Evolutionary conservation across 2,329 filamentous ascomycete genomes (phyloP).

Genomic region (Talaromyces pinophilus): DNA sequence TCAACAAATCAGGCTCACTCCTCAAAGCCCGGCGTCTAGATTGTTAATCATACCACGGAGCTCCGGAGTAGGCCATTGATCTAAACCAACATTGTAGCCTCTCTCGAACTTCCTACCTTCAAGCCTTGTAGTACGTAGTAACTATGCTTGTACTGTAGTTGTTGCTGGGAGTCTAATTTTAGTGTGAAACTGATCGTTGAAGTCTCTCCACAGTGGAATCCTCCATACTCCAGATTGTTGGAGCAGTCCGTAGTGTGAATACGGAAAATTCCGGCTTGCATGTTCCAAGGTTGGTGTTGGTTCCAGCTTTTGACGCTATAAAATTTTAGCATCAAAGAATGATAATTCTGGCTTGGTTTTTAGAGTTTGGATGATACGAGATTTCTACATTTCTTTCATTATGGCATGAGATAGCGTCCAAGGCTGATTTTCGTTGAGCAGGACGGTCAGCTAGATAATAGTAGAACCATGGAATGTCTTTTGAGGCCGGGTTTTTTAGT

Average conservation of each 20-base stretch:
- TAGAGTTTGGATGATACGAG: constrained; percentile 1
- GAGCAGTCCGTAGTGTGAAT: not conserved
- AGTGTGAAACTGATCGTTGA: not conserved
- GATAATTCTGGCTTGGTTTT: too few species aligned
- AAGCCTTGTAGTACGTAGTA: not conserved
- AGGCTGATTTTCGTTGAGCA: not conserved
- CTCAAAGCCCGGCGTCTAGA: not conserved
- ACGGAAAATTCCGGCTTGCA: constrained; percentile 23
- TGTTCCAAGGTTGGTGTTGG: not conserved
- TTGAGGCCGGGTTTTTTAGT: not conserved
- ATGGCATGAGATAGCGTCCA: not conserved
- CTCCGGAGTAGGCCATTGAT: not conserved
- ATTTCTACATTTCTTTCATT: not conserved
- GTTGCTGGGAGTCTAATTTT: not conserved
- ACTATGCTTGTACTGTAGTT: not conserved
- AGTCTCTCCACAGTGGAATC: not conserved
- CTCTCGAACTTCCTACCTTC: not conserved
- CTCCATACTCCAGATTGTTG: constrained; percentile 7
- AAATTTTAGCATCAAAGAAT: not conserved
- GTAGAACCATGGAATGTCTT: not conserved
- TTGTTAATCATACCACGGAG: not conserved
- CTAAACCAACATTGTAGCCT: not conserved
- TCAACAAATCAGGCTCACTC: not conserved
- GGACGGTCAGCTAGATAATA: not conserved
- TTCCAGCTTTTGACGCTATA: not conserved